Conservation (phyloP, 805 yeast species). For the Pichia deserticola region DNA sequence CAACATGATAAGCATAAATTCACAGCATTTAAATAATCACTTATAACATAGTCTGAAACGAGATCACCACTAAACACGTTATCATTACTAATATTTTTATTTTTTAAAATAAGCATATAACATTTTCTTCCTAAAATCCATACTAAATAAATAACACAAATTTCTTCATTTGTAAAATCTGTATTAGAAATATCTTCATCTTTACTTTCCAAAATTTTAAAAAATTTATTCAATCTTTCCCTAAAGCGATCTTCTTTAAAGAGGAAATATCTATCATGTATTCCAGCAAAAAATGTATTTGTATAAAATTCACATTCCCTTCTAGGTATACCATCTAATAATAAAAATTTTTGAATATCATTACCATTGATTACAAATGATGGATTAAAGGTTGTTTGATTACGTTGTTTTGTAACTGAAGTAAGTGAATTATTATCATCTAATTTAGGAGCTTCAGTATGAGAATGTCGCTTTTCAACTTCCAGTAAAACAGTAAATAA, state of each 20-base stretch:
- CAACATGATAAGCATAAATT: slow-evolving; percentile 29
- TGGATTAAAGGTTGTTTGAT: neutral
- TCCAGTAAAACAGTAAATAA: slow-evolving; percentile 12
- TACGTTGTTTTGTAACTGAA: neutral
- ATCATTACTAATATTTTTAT: neutral
- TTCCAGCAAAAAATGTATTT: slow-evolving; percentile 27
- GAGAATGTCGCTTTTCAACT: slow-evolving; percentile 9
- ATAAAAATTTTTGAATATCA: slow-evolving; percentile 3
- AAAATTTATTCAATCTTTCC: slow-evolving; percentile 23
- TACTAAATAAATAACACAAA: slow-evolving; percentile 33
- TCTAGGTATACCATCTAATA: slow-evolving; percentile 20
- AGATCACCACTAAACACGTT: neutral
- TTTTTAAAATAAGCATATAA: slow-evolving; percentile 5
- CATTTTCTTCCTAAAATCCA: slow-evolving; percentile 27
- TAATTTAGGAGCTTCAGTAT: neutral
- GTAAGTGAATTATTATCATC: neutral
- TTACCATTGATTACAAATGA: neutral
- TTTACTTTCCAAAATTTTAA: slow-evolving; percentile 15
- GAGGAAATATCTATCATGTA: slow-evolving; percentile 31
- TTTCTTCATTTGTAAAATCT: slow-evolving; percentile 16
- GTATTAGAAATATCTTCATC: neutral
- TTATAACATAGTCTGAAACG: slow-evolving; percentile 14
- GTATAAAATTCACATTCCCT: slow-evolving; percentile 26
- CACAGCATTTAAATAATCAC: slow-evolving; percentile 26
- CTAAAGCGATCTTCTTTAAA: slow-evolving; percentile 27